phyloP scores from a whole-genome alignment of 352 stramenopile species.

The Poterioochromonas sp. region DNA sequence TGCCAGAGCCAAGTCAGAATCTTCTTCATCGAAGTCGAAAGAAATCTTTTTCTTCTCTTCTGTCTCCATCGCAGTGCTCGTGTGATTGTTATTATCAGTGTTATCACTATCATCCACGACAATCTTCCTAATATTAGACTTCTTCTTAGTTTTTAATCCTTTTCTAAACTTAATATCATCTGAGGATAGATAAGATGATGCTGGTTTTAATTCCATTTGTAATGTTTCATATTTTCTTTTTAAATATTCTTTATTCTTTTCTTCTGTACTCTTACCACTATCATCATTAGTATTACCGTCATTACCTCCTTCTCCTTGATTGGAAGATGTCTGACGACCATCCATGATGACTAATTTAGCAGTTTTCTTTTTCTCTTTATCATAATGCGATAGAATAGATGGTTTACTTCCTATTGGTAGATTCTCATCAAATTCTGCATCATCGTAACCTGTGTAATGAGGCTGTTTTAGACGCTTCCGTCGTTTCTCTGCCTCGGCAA shows the following conservation, averaged over 20 bases:
- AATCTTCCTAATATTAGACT: slow-evolving; percentile 46
- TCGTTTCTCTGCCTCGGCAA: slow-evolving; percentile 48
- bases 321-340: neutral
- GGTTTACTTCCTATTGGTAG: slow-evolving; percentile 41
- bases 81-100: neutral
- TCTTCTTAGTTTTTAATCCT: slow-evolving; percentile 65
- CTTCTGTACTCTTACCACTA: neutral
- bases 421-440: slow-evolving; percentile 88
- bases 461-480: slow-evolving; percentile 54
- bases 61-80: neutral
- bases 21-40: slow-evolving; percentile 41
- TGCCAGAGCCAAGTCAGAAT: slow-evolving; percentile 63
- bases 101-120: slow-evolving; percentile 35
- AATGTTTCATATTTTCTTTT: too few relatives aligned
- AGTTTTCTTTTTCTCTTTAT: slow-evolving; percentile 55
- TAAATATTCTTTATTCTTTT: too few relatives aligned
- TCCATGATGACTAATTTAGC: neutral
- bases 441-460: slow-evolving; percentile 85
- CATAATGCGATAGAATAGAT: slow-evolving; percentile 70
- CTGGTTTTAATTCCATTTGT: neutral
- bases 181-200: neutral
- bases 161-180: slow-evolving; percentile 53
- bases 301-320: neutral
- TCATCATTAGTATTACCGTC: neutral
- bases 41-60: neutral